phyloP scores from a whole-genome alignment of 768 basidiomycete genomes.

The Hygrocybe coccinea region DNA sequence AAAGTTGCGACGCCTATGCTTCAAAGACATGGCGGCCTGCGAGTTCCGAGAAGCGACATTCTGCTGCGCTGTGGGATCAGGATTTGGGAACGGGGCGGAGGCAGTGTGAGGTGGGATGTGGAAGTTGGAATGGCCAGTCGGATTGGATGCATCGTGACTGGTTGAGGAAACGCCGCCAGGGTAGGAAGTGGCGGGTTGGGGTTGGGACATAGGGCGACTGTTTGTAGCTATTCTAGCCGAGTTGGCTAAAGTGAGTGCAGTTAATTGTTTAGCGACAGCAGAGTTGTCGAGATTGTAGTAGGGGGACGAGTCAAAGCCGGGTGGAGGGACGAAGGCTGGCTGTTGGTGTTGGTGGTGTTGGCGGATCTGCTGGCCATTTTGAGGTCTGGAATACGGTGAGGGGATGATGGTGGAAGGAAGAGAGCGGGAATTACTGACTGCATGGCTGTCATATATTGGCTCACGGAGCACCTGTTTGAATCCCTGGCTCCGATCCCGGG shows the following conservation, averaged over 20 bases:
- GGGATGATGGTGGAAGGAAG: slow-evolving; percentile 11
- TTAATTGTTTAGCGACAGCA: slow-evolving; percentile 75
- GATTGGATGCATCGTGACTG: slow-evolving; percentile 10
- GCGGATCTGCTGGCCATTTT: slow-evolving; percentile 38
- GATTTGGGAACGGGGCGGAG: slow-evolving; percentile 30
- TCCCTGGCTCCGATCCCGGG: neutral
- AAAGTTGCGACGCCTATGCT: slow-evolving; percentile 58
- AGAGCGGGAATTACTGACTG: slow-evolving; percentile 27
- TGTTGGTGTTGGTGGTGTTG: slow-evolving; percentile 13
- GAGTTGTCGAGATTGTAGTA: slow-evolving; percentile 55
- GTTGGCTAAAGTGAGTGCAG: slow-evolving; percentile 62
- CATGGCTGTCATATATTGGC: slow-evolving; percentile 17
- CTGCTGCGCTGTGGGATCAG: slow-evolving; percentile 37
- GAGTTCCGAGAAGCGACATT: slow-evolving; percentile 28
- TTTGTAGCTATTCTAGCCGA: slow-evolving; percentile 56
- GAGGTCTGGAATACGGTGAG: slow-evolving; percentile 23
- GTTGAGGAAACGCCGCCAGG: slow-evolving; percentile 21
- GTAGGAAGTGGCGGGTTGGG: slow-evolving; percentile 48
- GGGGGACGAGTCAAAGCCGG: slow-evolving; percentile 33
- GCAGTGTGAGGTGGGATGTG: slow-evolving; percentile 34
- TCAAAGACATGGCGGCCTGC: slow-evolving; percentile 34
- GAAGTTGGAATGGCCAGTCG: slow-evolving; percentile 39
- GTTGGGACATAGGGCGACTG: slow-evolving; percentile 39
- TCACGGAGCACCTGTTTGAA: neutral
- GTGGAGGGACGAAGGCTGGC: neutral